phyloP scores from a whole-genome alignment of 2,329 filamentous ascomycete genomes.

The Penicillium sp. region DNA sequence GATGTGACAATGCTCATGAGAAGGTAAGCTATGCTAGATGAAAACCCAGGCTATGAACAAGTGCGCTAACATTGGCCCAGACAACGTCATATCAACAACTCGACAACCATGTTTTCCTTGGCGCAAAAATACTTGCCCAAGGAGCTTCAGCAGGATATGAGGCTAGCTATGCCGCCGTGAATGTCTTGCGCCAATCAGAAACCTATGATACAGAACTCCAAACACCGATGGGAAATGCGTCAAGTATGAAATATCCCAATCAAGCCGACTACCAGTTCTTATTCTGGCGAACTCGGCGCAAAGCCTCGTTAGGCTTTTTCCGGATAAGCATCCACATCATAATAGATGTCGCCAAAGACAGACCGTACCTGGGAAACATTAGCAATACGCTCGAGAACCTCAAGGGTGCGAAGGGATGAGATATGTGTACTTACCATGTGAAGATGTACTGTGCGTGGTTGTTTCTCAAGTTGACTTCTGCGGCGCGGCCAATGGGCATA shows the following conservation, averaged over 20 bases:
- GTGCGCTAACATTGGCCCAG: conserved; percentile 51
- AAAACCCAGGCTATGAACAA: background rate
- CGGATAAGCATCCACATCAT: conserved; percentile 97
- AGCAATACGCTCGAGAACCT: conserved; percentile 9
- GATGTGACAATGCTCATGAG: conserved; percentile 81
- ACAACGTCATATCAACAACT: conserved; percentile 72
- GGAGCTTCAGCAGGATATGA: conserved; percentile 79
- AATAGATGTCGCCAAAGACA: conserved; percentile 79
- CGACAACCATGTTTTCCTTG: conserved; percentile 78
- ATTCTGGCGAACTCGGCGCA: conserved; percentile 73
- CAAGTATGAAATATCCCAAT: background rate
- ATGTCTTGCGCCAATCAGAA: conserved; percentile 7
- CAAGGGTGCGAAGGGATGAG: background rate
- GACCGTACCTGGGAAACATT: conserved; percentile 68
- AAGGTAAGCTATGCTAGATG: conserved; percentile 59
- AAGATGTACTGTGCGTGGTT: conserved; percentile 99
- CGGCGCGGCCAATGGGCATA: conserved; percentile 81
- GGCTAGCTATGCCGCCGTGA: conserved; percentile 41
- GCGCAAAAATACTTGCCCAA: conserved; percentile 78
- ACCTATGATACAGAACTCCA: conserved; percentile 24
- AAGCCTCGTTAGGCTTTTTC: conserved; percentile 73
- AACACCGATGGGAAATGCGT: conserved; percentile 29
- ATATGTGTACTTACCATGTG: conserved; percentile 71
- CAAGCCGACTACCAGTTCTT: conserved; percentile 64
- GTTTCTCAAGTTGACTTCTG: conserved; percentile 91